A percentile compares a stretch with the other conserved stretches of the same genome.
Conservation (phyloP, 1,139 yeast species). For the Arxiozyma slooffiae region DNA sequence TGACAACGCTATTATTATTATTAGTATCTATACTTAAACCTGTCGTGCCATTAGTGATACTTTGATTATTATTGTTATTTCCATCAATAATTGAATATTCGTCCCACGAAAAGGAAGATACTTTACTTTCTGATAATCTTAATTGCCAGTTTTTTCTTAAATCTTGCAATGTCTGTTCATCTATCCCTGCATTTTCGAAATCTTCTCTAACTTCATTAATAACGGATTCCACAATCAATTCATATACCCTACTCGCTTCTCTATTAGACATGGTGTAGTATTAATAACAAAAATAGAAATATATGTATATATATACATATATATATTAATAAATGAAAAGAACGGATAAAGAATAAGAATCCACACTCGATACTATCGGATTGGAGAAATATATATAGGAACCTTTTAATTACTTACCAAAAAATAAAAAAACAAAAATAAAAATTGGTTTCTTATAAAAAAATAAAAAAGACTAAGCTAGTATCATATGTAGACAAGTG, state of each 20-base stretch:
- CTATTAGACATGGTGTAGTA: constrained; percentile 22
- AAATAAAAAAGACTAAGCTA: no score
- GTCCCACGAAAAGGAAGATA: constrained; percentile 78
- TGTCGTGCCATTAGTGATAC: not conserved
- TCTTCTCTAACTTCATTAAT: constrained; percentile 86
- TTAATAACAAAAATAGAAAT: no score
- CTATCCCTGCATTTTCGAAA: constrained; percentile 91
- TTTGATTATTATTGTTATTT: not conserved
- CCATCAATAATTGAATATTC: constrained; percentile 11
- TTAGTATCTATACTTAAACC: not conserved
- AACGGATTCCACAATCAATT: constrained; percentile 78
- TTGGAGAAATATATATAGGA: no score
- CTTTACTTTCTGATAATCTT: constrained; percentile 59
- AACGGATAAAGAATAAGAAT: not conserved
- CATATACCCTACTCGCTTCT: constrained; percentile 51
- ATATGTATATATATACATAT: not conserved
- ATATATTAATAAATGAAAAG: no score
- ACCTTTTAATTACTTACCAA: no score
- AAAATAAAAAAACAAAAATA: no score
- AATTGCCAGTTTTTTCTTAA: constrained; percentile 73
- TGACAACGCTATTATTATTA: no score
- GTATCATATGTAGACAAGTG: no score
- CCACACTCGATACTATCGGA: no score
- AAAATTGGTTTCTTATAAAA: no score
- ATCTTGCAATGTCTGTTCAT: constrained; percentile 82